Evolutionary conservation across 108 stramenopile genomes (phyloP), one percentile per base, ranked within the genome.

Genomic region (Skeletonema tropicum): DNA sequence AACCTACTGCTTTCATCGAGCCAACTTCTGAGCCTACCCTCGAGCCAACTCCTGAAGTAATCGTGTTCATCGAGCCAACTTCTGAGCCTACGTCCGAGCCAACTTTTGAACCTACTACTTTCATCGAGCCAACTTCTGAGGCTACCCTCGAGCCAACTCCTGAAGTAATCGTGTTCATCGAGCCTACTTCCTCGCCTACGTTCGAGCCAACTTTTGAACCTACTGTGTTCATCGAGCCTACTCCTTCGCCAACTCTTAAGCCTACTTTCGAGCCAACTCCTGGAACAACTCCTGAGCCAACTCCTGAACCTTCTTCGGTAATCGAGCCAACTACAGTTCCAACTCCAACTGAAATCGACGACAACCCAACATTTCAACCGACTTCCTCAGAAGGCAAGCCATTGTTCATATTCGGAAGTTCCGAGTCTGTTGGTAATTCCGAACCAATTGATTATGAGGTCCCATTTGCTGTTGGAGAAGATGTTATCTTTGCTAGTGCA

Each of bases 391-490:
- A 55, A 23, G 52, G 52, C n/a, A 55, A 1, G 1, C 21, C 52
- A 8, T 55, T 55, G 52, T 55, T 55, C 52, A 55, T 55, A 23
- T 21, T 55, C 17, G 52, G 52, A 55, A 55, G 8, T 55, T 55
- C 52, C 25, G 52, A 55, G 23, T 23, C 21, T 9, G 52, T 55
- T 25, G 52, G 52, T 7, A 55, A 55, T 55, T 1, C 52, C 5
- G 52, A 25, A 6, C 6, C 2, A 7, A 5, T 25, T 55, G 23
- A 55, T 25, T 55, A 25, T 9, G 52, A 55, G 6, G 52, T 23
- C 11, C 61, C 61, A 2, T 62, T 62, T 33, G 36, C 19, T 62
- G 61, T 62, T 2, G 61, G 36, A 33, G 61, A 62, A 38, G 61
- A 62, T 21, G 61, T 38, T 2, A 17, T 62, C 17, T 38, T 12